Evolutionary conservation across 2,329 filamentous ascomycete species (phyloP).

Genomic region (Diplocarpon rosae): DNA sequence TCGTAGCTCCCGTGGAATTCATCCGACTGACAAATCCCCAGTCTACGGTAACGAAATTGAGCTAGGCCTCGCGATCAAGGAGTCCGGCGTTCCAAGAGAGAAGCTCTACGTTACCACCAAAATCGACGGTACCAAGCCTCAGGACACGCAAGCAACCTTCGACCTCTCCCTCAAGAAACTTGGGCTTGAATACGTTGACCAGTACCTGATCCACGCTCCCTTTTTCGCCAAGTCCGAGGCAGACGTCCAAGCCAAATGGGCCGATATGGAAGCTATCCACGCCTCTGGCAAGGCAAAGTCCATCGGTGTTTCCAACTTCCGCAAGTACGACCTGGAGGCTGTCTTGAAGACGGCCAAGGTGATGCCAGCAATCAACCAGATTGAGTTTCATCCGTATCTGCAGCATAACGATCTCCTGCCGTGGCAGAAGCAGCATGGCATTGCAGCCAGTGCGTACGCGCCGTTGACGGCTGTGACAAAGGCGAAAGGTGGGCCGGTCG

Average conservation of each 20-base stretch:
- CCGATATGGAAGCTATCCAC: constrained; percentile 53
- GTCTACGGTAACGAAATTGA: constrained; percentile 57
- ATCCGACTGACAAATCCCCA: constrained; percentile 20
- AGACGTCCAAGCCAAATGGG: constrained; percentile 48
- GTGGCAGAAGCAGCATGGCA: constrained; percentile 46
- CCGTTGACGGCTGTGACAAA: constrained; percentile 42
- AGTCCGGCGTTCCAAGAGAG: constrained; percentile 51
- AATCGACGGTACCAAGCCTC: constrained; percentile 30
- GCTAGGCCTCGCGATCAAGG: constrained; percentile 60
- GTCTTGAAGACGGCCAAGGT: constrained; percentile 48
- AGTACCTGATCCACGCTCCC: constrained; percentile 54
- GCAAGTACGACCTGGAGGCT: constrained; percentile 42
- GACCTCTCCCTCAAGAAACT: constrained; percentile 47
- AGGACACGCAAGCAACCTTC: constrained; percentile 38
- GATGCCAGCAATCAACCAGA: constrained; percentile 64
- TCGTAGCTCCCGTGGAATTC: too few relatives aligned
- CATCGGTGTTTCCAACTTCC: constrained; percentile 72
- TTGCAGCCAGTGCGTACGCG: constrained; percentile 44
- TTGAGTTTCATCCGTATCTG: constrained; percentile 69
- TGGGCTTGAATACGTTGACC: constrained; percentile 59
- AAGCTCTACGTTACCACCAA: constrained; percentile 61
- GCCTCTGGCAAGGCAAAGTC: constrained; percentile 52
- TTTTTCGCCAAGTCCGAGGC: constrained; percentile 37
- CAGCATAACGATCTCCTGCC: constrained; percentile 50
- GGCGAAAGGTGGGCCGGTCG: constrained; percentile 42